Base-by-base conservation (phyloP, 2,329 filamentous ascomycete genomes). In the Bertia moriformis region DNA sequence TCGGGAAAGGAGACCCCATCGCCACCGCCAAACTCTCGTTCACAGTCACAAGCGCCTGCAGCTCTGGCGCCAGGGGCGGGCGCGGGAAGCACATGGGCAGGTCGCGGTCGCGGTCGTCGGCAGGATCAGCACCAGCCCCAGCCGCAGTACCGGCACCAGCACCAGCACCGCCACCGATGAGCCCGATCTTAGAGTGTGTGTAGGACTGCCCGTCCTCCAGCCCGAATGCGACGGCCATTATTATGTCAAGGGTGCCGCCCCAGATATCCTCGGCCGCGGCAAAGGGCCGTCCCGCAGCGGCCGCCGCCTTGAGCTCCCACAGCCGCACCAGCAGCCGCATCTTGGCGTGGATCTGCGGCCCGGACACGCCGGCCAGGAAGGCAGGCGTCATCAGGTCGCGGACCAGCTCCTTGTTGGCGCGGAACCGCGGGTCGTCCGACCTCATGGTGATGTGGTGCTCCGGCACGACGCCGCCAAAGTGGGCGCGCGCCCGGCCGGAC, bases 391-490 rank as follows among this genome's bases (percentile, higher is more conserved):
- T 43, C 4, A 43, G 29, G 39, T 43, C 38, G 13, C 38, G 38
- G 30, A 38, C 36, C 19, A 43, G 19, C 15, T 29, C 18, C 14
- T 39, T 40, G 19, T 27, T 32, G 4, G 27, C 14, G 14, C 41
- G 40, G 43, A 54, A 56, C 4, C 50, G 46, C 3, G 54, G 51
- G 39, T 59, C 49, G 7, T 46, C 39, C 4, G 53, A 52, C 30
- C 46, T 40, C 54, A 59, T 56, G 4, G 46, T 45, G 39, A 60
- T 54, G 42, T 61, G 59, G 32, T 55, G 49, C 15, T 53, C 42
- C 1, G 46, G 46, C 3, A 49, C 40, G 4, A 47, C 38, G 4
- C 45, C 44, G 4, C 30, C 15, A 17, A 55, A 49, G 2, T 45
- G 7, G 29, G 45, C 44, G 5, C 37, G 39, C 10, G 29, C 53